Evolutionary conservation across 73 alveolate species (phyloP), one percentile per base, ranked within the genome.

Genomic region (Paramecium sonneborni): DNA sequence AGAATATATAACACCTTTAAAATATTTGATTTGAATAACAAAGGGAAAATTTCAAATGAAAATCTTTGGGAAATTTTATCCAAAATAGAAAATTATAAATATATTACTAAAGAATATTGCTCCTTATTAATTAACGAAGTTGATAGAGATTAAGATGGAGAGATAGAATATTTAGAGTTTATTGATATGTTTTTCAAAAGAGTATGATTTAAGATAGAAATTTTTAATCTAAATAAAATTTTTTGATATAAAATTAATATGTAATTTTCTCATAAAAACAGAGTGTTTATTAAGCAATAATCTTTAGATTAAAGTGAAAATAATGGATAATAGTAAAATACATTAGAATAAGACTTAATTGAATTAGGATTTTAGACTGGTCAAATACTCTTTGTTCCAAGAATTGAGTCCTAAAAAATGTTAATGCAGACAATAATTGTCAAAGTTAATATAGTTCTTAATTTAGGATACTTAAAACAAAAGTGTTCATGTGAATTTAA

Each of bases 91-190:
- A 28, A 74, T 28, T 74, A 37, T 74, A 74, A 39, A 20, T 39
- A 74, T 28, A 37, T 74, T 8, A 37, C 87, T 2, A 74, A 74
- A 34, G 67, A 74, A 34, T 74, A 37, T 39, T 74, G 87, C 21
- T 23, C 37, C 9, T 35, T 39, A 74, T 35, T 74, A 34, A 74
- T 74, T 18, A 74, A 21, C 5, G 87, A 74, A 39, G 87, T 74
- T 12, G 87, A 74, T 35, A n/a, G 58, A 74, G 58, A 74, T 74
- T 6, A 74, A 7, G 87, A 74, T 20, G 87, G 87, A 74, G 62
- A 74, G 20, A 18, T 74, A n/a, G 84, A 62, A n/a, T 62, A 62
- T 32, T 62, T 62, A 62, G 84, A 62, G 24, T 62, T 62, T 62
- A 62, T 62, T 30, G 84, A 62, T 30, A 62, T 62, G 84, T 62